Percentiles rank a stretch among this genome's conserved stretches.
phyloP scores from a whole-genome alignment of 2,329 filamentous ascomycete genomes.

The Penicillium crustosum region DNA sequence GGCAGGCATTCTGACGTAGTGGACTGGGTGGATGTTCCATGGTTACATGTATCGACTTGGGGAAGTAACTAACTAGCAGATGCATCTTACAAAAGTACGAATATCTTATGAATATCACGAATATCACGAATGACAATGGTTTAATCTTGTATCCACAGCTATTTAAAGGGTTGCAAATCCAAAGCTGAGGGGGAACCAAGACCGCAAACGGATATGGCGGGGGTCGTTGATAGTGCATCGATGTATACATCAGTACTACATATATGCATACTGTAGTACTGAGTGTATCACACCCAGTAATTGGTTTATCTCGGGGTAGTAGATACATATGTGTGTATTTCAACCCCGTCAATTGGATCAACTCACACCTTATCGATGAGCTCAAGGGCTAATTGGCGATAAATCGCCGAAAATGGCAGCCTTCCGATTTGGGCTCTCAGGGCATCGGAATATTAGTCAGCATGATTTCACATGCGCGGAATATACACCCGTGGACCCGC shows the following conservation, averaged over 20 bases:
- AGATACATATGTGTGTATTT: no score
- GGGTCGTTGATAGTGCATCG: no score
- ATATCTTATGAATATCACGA: background rate
- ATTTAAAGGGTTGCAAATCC: background rate
- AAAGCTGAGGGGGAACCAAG: background rate
- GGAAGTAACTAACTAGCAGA: no score
- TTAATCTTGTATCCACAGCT: background rate
- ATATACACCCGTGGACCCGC: no score
- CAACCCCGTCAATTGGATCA: background rate
- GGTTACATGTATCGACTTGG: background rate
- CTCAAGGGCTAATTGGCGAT: background rate
- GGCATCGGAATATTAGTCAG: no score
- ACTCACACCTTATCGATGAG: background rate
- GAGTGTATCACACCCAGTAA: no score
- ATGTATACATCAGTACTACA: background rate
- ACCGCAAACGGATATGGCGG: background rate
- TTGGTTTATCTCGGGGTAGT: background rate
- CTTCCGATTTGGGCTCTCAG: background rate
- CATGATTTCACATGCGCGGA: no score
- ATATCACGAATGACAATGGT: background rate
- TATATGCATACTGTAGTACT: background rate
- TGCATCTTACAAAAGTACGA: background rate
- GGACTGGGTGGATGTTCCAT: background rate
- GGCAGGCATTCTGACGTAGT: slow-evolving; percentile 4
- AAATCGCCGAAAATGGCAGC: background rate